Percentiles rank a stretch among this genome's conserved stretches.
Evolutionary conservation across 148 eudicot species (phyloP).

Genomic region (Nepenthes mirabilis): DNA sequence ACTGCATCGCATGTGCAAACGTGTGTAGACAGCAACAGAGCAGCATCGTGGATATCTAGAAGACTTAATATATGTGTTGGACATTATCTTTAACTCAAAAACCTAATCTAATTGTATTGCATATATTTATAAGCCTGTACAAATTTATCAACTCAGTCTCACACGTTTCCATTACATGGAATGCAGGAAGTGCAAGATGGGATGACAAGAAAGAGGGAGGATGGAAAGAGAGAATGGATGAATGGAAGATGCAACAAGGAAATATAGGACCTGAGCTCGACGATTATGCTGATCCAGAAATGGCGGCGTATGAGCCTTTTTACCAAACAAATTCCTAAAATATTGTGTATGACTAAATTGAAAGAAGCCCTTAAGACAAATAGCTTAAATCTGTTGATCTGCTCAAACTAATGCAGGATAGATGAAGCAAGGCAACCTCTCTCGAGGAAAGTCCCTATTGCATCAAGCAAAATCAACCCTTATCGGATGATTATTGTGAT

Average conservation of each 20-base stretch:
- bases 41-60: no score
- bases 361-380: background rate
- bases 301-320: conserved; percentile 44
- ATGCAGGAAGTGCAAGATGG: conserved; percentile 77
- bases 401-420: conserved; percentile 30
- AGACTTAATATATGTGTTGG: no score
- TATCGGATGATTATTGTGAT: conserved; percentile 88
- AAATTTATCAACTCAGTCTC: no score
- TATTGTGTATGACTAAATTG: no score
- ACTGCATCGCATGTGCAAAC: no score
- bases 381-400: conserved; percentile 6
- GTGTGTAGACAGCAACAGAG: no score
- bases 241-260: conserved; percentile 92
- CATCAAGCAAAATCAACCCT: conserved; percentile 94
- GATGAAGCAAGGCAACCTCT: conserved; percentile 98
- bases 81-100: no score
- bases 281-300: conserved; percentile 60
- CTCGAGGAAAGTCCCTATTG: conserved; percentile 94
- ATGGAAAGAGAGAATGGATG: conserved; percentile 84
- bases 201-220: conserved; percentile 77
- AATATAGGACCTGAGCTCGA: conserved; percentile 60
- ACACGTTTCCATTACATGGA: background rate
- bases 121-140: no score
- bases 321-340: background rate
- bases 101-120: no score